Evolutionary conservation across 805 yeast species (phyloP), one percentile per base, ranked within the genome.

Genomic region (Barnettozyma populi): DNA sequence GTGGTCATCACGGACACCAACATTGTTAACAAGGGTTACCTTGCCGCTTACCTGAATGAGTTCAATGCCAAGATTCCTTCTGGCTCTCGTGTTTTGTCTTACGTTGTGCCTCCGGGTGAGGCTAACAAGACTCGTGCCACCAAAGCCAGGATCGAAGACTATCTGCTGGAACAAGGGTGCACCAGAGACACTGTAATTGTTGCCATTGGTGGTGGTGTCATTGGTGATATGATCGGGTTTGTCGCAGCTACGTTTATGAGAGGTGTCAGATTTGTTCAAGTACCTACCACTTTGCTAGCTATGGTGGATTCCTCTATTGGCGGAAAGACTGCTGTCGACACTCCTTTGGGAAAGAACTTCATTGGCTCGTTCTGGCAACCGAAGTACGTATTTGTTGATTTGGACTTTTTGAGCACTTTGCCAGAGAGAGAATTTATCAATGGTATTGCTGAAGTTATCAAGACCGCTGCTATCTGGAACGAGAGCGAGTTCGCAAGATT

Each of bases 231-330:
- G 99, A 87, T 92, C 55, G 99, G 99, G 4, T 94, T 81, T 64
- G 98, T 94, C 37, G 99, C 99, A n/a, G 92, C 99, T 29, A 94
- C 99, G 2, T 94, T 94, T 66, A 94, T 94, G 99, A 79, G 99
- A 64, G 99, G 99, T 48, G 95, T 94, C 8, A 77, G 96, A 53
- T 89, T 90, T 48, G 83, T 90, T 39, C 99, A 94, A 67, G 76
- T 94, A 25, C 99, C 99, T 47, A 94, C 99, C 7, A 86, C 96
- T 31, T 69, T 94, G 54, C 75, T 94, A 53, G 84, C 99, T 8
- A 94, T 94, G 99, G 99, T 94, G 31, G 99, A 94, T 66, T 90
- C 97, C 10, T 88, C 97, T 5, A 89, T 94, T 57, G 99, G 99
- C 50, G 99, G 99, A 37, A 94, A 94, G 66, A 94, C 99, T 39